Evolutionary conservation across 768 basidiomycete species (phyloP), one percentile per base, ranked within the genome.

Genomic region (Termitomyces sp.): DNA sequence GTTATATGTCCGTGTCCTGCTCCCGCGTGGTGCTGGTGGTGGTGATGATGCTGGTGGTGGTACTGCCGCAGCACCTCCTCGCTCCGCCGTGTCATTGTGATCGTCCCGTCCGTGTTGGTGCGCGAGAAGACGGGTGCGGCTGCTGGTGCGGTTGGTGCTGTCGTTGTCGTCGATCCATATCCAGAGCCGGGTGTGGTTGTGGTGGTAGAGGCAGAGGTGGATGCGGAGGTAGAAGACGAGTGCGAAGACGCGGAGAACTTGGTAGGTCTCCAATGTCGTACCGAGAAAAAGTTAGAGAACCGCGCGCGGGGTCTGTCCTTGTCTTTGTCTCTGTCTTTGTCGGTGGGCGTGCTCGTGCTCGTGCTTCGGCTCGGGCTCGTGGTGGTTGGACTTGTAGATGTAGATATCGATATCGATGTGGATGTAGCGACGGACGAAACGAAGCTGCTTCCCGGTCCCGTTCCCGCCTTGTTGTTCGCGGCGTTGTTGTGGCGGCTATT

Each of bases 21-120:
- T n/a, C n/a, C n/a, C n/a, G n/a, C n/a, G n/a, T n/a, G n/a, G n/a
- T 40, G 18, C 39, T 40, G 39, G 39, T 3, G 9, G 8, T 44
- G 42, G 8, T 8, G 11, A 4, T 9, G 42, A 3, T 11, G 42
- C 42, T 9, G 40, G 18, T 42, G 42, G n/a, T 28, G 28, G 46
- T 73, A 68, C 40, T 65, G 63, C 55, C 72, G 65, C 39, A 77
- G 60, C 20, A 74, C 81, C 65, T 86, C 85, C 62, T 81, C 84
- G 66, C 84, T 86, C 57, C 78, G 68, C 57, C 81, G 63, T 18
- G 66, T 66, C 9, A 51, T 32, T 0, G 60, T 40, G 24, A 57
- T 57, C 55, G 55, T 57, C 35, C 40, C 45, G 55, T 45, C 42
- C n/a, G 40, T 57, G 32, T 35, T 57, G 0, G 32, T 11, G 54